Percentiles rank a stretch among this genome's conserved stretches.
phyloP scores from a whole-genome alignment of 2,329 filamentous ascomycete species.

The Diaporthe capsici region DNA sequence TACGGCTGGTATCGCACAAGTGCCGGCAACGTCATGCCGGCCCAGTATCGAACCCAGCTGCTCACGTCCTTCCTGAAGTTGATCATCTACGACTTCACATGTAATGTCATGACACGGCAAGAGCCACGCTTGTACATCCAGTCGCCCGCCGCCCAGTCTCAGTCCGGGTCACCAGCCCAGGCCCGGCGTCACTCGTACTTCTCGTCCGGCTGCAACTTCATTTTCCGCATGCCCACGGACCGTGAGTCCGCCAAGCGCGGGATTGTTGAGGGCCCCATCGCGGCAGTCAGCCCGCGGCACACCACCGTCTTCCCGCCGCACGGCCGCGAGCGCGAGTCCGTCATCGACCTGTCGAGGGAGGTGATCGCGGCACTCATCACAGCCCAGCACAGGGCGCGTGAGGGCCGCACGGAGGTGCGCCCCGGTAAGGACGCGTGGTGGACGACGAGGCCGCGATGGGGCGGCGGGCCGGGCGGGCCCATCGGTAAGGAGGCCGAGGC shows the following conservation, averaged over 20 bases:
- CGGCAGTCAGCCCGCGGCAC: constrained; percentile 70
- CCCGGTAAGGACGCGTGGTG: constrained; percentile 74
- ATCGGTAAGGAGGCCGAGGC: constrained; percentile 68
- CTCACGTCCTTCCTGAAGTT: constrained; percentile 73
- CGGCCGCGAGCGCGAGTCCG: constrained; percentile 67
- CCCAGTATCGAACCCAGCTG: constrained; percentile 70
- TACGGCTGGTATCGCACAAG: constrained; percentile 60
- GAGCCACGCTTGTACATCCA: constrained; percentile 72
- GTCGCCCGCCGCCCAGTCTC: constrained; percentile 50
- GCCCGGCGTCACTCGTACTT: constrained; percentile 66
- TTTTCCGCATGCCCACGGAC: constrained; percentile 72
- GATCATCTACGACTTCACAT: constrained; percentile 76
- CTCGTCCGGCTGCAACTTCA: constrained; percentile 70
- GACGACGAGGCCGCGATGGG: constrained; percentile 73
- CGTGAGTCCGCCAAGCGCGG: constrained; percentile 72
- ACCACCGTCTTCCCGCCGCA: constrained; percentile 62
- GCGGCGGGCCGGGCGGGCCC: constrained; percentile 72
- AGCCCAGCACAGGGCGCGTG: constrained; percentile 73
- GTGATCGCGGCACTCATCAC: constrained; percentile 72
- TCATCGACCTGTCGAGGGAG: constrained; percentile 73
- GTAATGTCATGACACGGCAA: constrained; percentile 69
- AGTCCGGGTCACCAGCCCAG: constrained; percentile 37
- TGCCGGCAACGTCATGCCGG: constrained; percentile 69
- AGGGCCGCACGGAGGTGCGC: constrained; percentile 68
- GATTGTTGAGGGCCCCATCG: constrained; percentile 73